These are phyloP conservation scores for Glomus cerebriforme DNA, from an alignment of 192 early-diverging fungal species.

Conservation along the genomic window DNA sequence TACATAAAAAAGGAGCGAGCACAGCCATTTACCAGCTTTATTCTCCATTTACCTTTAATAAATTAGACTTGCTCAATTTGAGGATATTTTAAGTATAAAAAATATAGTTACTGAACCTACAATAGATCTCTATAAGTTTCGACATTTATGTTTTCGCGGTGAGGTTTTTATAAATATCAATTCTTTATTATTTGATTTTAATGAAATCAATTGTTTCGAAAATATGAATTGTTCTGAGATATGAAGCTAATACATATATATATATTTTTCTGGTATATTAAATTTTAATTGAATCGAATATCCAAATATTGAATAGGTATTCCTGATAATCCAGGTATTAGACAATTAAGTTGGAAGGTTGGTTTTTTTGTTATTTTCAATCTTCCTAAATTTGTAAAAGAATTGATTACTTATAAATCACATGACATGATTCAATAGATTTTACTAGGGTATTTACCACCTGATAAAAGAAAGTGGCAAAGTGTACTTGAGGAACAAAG, in stretches of 20 bases:
- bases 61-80: slow-evolving; percentile 29
- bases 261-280: no score
- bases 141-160: slow-evolving; percentile 62
- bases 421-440: slow-evolving; percentile 31
- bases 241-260: background rate
- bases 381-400: no score
- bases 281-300: background rate
- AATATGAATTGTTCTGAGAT: background rate
- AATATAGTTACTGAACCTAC: slow-evolving; percentile 28
- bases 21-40: background rate
- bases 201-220: background rate
- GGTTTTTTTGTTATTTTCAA: no score
- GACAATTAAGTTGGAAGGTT: slow-evolving; percentile 70
- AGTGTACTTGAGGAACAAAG: slow-evolving; percentile 49
- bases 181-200: background rate
- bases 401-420: no score
- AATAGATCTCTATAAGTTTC: slow-evolving; percentile 54
- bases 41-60: background rate
- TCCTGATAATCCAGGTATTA: slow-evolving; percentile 65
- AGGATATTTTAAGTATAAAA: slow-evolving; percentile 27
- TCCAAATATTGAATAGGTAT: slow-evolving; percentile 51
- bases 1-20: background rate
- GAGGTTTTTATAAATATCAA: background rate
- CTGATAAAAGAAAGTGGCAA: slow-evolving; percentile 64
- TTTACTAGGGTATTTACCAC: slow-evolving; percentile 66